A percentile compares a stretch with the other conserved stretches of the same genome.
These are phyloP conservation scores for Venturia pyrina DNA, from an alignment of 2,329 filamentous ascomycete species.

Conservation along the genomic window DNA sequence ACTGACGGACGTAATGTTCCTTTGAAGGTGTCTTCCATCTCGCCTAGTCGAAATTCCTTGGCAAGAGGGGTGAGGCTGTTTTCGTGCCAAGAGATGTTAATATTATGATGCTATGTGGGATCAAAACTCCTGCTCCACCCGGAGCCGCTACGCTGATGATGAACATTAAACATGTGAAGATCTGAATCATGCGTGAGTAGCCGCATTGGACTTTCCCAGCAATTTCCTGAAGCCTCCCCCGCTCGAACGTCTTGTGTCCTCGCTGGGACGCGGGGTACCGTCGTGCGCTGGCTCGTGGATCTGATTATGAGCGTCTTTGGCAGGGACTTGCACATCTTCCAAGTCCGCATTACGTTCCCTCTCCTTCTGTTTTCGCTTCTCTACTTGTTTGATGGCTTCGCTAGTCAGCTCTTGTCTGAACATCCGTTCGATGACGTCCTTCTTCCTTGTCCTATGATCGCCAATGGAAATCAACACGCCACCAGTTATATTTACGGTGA, in stretches of 20 bases:
- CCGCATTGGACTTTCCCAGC: neutral
- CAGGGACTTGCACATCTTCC: neutral
- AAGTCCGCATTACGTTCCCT: neutral
- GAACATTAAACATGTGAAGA: neutral
- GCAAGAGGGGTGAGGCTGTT: neutral
- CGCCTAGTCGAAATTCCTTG: neutral
- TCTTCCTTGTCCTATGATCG: slow-evolving; percentile 69
- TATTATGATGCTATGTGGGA: neutral
- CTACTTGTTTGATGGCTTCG: slow-evolving; percentile 49
- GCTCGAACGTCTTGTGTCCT: neutral
- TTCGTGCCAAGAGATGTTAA: neutral
- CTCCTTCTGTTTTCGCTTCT: slow-evolving; percentile 31
- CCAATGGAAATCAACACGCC: slow-evolving; percentile 69
- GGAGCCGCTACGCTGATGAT: neutral
- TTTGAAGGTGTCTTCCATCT: neutral
- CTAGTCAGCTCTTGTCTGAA: slow-evolving; percentile 66
- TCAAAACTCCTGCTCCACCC: neutral
- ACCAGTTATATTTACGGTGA: slow-evolving; percentile 66
- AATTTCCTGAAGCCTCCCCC: neutral
- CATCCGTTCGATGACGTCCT: slow-evolving; percentile 71
- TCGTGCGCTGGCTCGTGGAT: neutral
- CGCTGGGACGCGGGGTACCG: neutral
- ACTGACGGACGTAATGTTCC: neutral
- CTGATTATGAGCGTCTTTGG: neutral
- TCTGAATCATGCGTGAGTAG: neutral